Evolutionary conservation across 805 yeast genomes (phyloP), one percentile per base, ranked within the genome.

Genomic region (Wickerhamomyces bisporus): DNA sequence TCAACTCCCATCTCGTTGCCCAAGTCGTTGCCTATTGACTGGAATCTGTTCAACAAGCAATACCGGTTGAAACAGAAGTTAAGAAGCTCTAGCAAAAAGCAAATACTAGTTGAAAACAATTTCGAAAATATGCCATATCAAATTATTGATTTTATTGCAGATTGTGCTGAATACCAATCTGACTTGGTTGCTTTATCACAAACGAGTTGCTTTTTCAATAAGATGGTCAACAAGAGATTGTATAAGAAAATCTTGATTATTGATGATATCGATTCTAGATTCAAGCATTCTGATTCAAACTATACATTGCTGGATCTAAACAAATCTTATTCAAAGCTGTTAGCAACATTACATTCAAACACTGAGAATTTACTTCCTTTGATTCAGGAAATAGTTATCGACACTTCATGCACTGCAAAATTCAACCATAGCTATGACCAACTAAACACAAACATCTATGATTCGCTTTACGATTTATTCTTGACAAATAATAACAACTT

Each of bases 61-160:
- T 55, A 44, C 23, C 39, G 42, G 16, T 30, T 53, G 29, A 49
- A 53, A 18, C 55, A 53, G 29, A 49, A 39, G 17, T 26, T 42
- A 5, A 36, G 36, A 32, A 40, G 30, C 24, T 41, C 50, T 7
- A 32, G 36, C 24, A 38, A 30, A 17, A 21, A 25, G 18, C 34
- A 14, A 33, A 43, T 23, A 32, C 34, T 20, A 9, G 36, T 36
- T 42, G 47, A 36, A 6, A 48, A 52, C 34, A 48, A 47, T 33
- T 52, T 55, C 42, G 56, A 55, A 36, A 51, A 53, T 40, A 37
- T 55, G 33, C 60, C 60, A 3, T 55, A 36, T 36, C 57, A 46
- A 20, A 49, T 55, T 18, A 53, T 55, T 15, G 55, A 52, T 33
- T 52, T 55, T 35, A 53, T 55, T 19, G 39, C 55, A 2, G 51